A percentile compares a stretch with the other conserved stretches of the same genome.
Evolutionary conservation across 768 basidiomycete species (phyloP).

Genomic region (Amanita subjunquillea): DNA sequence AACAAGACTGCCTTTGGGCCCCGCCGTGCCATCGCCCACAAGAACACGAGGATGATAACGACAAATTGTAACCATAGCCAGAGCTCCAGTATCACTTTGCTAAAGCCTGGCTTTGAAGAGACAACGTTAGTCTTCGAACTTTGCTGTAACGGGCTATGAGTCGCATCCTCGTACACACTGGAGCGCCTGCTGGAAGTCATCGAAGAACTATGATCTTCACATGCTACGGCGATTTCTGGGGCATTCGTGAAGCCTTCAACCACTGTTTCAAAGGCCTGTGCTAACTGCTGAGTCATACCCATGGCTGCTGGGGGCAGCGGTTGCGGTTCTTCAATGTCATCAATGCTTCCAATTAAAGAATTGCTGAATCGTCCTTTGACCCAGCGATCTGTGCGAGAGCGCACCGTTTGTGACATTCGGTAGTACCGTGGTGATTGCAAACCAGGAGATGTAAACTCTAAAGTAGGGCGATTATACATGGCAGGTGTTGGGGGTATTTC

Average conservation of each 20-base stretch:
- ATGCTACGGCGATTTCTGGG: not conserved
- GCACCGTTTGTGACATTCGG: slow-evolving; percentile 40
- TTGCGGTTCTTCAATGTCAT: slow-evolving; percentile 9
- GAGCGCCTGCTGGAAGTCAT: not conserved
- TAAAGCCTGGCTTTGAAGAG: slow-evolving; percentile 16
- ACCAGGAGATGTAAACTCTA: slow-evolving; percentile 8
- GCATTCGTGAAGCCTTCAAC: slow-evolving; percentile 25
- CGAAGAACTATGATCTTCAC: not conserved
- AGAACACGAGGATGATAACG: slow-evolving; percentile 64
- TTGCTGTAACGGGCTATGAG: not conserved
- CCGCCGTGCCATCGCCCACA: slow-evolving; percentile 71
- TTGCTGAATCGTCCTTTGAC: slow-evolving; percentile 42
- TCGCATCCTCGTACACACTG: slow-evolving; percentile 3
- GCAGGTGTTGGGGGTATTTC: not conserved
- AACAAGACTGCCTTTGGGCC: slow-evolving; percentile 61
- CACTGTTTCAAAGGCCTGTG: slow-evolving; percentile 33
- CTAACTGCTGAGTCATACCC: slow-evolving; percentile 29
- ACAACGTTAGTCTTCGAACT: not conserved
- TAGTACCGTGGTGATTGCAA: slow-evolving; percentile 22
- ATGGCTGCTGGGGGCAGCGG: slow-evolving; percentile 8
- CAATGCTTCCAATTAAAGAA: slow-evolving; percentile 9
- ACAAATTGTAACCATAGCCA: slow-evolving; percentile 83
- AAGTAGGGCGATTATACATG: slow-evolving; percentile 1
- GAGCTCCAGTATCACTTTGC: slow-evolving; percentile 49
- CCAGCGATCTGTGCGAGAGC: slow-evolving; percentile 50